Evolutionary conservation across 345 rosid species (phyloP).

Genomic region (Rhizophora mangle): DNA sequence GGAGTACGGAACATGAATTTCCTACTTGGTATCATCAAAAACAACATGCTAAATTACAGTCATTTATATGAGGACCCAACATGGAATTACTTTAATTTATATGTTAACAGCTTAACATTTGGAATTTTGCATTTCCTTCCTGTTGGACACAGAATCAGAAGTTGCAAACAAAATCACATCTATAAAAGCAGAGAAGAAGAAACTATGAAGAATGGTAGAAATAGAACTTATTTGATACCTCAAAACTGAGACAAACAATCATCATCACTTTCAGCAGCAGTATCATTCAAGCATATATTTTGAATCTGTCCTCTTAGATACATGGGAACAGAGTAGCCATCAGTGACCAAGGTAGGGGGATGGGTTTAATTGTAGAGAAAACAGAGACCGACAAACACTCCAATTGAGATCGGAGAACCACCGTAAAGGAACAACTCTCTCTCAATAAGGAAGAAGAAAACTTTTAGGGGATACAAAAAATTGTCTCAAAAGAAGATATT

Average conservation of each 20-base stretch:
- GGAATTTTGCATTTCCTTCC: slow-evolving; percentile 7
- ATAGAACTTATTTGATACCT: slow-evolving; percentile 50
- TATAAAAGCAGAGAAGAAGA: neutral
- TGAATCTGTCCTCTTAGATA: too few relatives aligned
- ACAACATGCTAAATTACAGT: neutral
- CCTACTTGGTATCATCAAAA: slow-evolving; percentile 8
- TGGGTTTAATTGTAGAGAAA: too few relatives aligned
- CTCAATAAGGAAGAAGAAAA: too few relatives aligned
- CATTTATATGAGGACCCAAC: neutral
- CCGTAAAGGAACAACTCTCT: too few relatives aligned
- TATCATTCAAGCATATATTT: slow-evolving; percentile 43
- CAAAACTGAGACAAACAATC: slow-evolving; percentile 27
- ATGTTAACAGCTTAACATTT: neutral
- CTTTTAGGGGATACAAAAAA: too few relatives aligned
- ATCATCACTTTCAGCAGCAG: slow-evolving; percentile 38
- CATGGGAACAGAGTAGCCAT: slow-evolving; percentile 30
- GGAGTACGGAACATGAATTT: neutral
- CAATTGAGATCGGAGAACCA: too few relatives aligned
- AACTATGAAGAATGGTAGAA: slow-evolving; percentile 1
- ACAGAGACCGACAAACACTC: too few relatives aligned
- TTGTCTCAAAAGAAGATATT: too few relatives aligned
- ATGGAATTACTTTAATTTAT: slow-evolving; percentile 3
- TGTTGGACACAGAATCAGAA: slow-evolving; percentile 4
- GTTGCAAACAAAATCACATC: neutral
- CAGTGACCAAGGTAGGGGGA: slow-evolving; percentile 21